Evolutionary conservation across 805 yeast genomes (phyloP).

Genomic region (Sugiyamaella boreocaroliniensis): DNA sequence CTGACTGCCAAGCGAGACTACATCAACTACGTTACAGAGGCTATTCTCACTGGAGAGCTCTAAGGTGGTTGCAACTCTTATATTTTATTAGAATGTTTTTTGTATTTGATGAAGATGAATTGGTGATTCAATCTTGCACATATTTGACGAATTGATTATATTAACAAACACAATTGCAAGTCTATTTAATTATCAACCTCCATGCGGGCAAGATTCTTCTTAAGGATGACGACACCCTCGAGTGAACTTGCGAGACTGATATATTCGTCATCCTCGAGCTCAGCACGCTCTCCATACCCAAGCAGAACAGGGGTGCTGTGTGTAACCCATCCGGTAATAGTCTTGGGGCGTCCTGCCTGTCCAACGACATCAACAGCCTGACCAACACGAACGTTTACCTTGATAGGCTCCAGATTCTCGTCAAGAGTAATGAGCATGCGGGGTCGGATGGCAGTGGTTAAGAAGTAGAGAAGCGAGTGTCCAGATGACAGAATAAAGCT

Average conservation of each 20-base stretch:
- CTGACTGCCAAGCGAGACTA: constrained; percentile 32
- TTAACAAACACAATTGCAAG: background rate
- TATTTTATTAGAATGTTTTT: background rate
- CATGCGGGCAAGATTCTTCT: constrained; percentile 70
- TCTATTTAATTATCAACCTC: constrained; percentile 17
- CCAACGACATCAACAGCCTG: constrained; percentile 99
- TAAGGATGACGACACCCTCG: constrained; percentile 90
- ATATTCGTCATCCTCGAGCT: constrained; percentile 90
- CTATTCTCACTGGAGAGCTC: constrained; percentile 35
- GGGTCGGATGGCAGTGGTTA: constrained; percentile 86
- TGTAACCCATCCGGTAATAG: constrained; percentile 99
- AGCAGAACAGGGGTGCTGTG: constrained; percentile 94
- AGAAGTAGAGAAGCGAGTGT: constrained; percentile 76
- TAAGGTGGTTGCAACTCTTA: constrained; percentile 10
- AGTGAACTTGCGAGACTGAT: constrained; percentile 70
- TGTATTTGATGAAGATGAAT: background rate
- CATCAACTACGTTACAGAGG: constrained; percentile 35
- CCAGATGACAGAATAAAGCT: constrained; percentile 65
- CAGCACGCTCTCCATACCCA: constrained; percentile 94
- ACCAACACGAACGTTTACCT: constrained; percentile 96
- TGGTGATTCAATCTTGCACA: background rate
- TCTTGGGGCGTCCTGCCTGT: constrained; percentile 98
- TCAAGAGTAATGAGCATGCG: constrained; percentile 89
- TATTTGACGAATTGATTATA: background rate
- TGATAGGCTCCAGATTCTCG: constrained; percentile 81